phyloP scores from a whole-genome alignment of 306 rosid genomes.

The Mimosa pudica region DNA sequence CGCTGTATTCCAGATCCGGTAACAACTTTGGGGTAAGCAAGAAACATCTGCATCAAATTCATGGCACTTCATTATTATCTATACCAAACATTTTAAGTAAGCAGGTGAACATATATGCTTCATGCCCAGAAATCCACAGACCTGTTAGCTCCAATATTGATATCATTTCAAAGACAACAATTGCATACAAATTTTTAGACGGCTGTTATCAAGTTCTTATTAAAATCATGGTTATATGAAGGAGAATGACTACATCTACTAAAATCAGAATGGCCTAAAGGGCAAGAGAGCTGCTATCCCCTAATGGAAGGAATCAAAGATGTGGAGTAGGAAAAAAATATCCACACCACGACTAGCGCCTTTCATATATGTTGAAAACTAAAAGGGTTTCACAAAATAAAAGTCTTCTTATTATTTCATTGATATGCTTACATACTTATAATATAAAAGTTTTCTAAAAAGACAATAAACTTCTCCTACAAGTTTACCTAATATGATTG shows the following conservation, averaged over 20 bases:
- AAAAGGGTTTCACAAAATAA: no score
- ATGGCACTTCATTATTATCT: neutral
- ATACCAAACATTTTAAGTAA: slow-evolving; percentile 13
- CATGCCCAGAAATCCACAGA: slow-evolving; percentile 1
- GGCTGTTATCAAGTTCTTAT: neutral
- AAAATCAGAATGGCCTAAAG: neutral
- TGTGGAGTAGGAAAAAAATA: neutral
- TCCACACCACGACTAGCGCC: neutral
- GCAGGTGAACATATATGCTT: slow-evolving; percentile 3
- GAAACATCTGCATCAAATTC: slow-evolving; percentile 74
- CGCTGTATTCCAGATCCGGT: slow-evolving; percentile 85
- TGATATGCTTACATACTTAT: no score
- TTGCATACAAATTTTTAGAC: neutral
- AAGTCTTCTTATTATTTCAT: no score
- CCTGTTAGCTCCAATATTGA: neutral
- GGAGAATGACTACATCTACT: neutral
- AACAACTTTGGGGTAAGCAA: slow-evolving; percentile 91
- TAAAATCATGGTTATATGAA: neutral
- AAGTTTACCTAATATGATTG: no score
- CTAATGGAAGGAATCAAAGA: neutral
- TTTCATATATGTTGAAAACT: no score
- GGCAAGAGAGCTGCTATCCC: neutral
- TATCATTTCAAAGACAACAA: neutral
- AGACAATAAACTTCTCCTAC: no score
- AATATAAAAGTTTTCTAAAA: no score